phyloP scores from a whole-genome alignment of 139 green algal genomes.

The Yamagishiella unicocca region DNA sequence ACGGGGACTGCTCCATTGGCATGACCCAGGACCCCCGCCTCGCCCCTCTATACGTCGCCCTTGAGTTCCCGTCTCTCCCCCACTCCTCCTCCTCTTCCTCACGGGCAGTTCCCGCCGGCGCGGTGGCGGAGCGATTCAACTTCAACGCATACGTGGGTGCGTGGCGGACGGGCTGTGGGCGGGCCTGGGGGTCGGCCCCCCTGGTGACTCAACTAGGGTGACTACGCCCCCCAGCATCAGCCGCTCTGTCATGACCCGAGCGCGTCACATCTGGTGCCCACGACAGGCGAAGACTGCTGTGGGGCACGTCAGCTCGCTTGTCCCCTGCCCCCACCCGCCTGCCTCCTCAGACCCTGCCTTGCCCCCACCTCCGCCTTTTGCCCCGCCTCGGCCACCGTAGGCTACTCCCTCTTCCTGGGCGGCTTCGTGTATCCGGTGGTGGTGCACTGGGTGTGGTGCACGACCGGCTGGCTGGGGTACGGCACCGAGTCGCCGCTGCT shows the following conservation, averaged over 20 bases:
- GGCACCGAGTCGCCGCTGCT: constrained; percentile 46
- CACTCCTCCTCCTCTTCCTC: constrained; percentile 66
- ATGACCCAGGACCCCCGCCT: constrained; percentile 52
- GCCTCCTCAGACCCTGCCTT: too few relatives aligned
- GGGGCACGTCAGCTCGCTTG: too few relatives aligned
- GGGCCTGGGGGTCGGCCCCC: too few relatives aligned
- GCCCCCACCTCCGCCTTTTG: not conserved
- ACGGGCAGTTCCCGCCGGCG: constrained; percentile 60
- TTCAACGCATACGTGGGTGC: constrained; percentile 56
- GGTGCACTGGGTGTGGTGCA: constrained; percentile 78
- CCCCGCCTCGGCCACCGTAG: constrained; percentile 6
- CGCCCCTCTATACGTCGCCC: too few relatives aligned
- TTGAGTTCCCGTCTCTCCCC: constrained; percentile 54
- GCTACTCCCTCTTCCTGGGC: constrained; percentile 72
- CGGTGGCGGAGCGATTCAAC: constrained; percentile 71
- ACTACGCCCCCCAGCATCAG: too few relatives aligned
- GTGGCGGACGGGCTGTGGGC: not conserved
- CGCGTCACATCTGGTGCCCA: too few relatives aligned
- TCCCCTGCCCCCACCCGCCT: too few relatives aligned
- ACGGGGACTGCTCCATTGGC: too few relatives aligned
- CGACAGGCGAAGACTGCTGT: too few relatives aligned
- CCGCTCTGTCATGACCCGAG: too few relatives aligned
- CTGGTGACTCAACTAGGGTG: too few relatives aligned
- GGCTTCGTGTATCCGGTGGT: constrained; percentile 82
- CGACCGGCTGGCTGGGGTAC: constrained; percentile 72